phyloP scores from a whole-genome alignment of 148 eudicot species.

The Rhododendron molle region DNA sequence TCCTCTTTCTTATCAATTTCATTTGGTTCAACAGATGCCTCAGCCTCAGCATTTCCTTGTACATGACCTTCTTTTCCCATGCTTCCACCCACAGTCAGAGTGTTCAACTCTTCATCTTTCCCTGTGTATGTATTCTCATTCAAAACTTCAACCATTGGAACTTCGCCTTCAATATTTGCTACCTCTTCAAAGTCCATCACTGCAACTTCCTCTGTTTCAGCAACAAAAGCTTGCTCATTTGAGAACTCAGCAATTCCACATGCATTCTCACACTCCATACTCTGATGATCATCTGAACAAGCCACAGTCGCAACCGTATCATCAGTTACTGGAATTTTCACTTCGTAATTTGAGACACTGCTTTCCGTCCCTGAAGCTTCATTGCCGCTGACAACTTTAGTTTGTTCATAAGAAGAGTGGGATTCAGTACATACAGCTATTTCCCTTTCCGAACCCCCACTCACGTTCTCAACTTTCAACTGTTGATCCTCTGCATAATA shows the following conservation, averaged over 20 bases:
- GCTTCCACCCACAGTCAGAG: constrained; percentile 5
- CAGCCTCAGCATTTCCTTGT: constrained; percentile 6
- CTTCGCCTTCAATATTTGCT: constrained; percentile 19
- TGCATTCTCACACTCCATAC: background rate
- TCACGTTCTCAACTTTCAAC: background rate
- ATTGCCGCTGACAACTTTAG: background rate
- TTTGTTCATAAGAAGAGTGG: constrained; percentile 7
- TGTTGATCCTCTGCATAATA: constrained; percentile 5
- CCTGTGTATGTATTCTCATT: background rate
- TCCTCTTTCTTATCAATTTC: constrained; percentile 6
- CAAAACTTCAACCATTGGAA: constrained; percentile 9
- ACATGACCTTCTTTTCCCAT: constrained; percentile 2
- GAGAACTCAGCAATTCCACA: constrained; percentile 8
- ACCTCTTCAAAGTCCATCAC: constrained; percentile 16
- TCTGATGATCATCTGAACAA: constrained; percentile 4
- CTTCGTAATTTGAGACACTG: background rate
- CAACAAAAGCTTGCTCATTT: constrained; percentile 13
- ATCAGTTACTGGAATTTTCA: constrained; percentile 11
- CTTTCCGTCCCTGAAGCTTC: background rate
- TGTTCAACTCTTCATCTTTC: constrained; percentile 14
- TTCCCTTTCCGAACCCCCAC: constrained; percentile 3
- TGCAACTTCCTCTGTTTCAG: constrained; percentile 16
- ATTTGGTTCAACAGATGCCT: background rate
- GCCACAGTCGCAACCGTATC: background rate
- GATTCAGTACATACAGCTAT: constrained; percentile 1